A percentile compares a stretch with the other conserved stretches of the same genome.
phyloP scores from a whole-genome alignment of 768 basidiomycete genomes.

The Chalciporus sphaerocephalus region DNA sequence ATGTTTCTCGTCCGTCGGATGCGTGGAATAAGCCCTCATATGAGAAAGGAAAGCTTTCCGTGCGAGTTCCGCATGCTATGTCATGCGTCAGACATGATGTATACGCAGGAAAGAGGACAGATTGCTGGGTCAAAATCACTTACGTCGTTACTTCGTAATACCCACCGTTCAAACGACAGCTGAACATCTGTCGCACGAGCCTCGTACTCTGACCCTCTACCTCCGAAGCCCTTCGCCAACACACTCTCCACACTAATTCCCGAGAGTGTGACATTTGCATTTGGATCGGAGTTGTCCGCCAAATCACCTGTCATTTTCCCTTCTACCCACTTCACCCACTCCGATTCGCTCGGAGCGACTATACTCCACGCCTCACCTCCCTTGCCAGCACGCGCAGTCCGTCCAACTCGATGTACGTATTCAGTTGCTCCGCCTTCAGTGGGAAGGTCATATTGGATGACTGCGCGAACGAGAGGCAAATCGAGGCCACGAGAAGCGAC shows the following conservation, averaged over 20 bases:
- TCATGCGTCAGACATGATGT: neutral
- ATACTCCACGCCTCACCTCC: conserved; percentile 96
- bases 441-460: conserved; percentile 94
- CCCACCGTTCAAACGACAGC: conserved; percentile 93
- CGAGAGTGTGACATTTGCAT: conserved; percentile 47
- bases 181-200: conserved; percentile 93
- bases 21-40: conserved; percentile 95
- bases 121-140: conserved; percentile 21
- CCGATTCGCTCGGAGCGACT: conserved; percentile 78
- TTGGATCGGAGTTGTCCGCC: conserved; percentile 25
- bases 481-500: conserved; percentile 98
- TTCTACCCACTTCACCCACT: conserved; percentile 91
- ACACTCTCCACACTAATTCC: conserved; percentile 66
- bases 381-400: conserved; percentile 93
- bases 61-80: conserved; percentile 71
- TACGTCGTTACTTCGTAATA: conserved; percentile 67
- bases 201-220: conserved; percentile 76
- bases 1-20: conserved; percentile 91
- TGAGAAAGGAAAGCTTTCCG: conserved; percentile 87
- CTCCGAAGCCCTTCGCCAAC: conserved; percentile 80
- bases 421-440: conserved; percentile 96
- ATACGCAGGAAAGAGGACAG: neutral
- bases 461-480: conserved; percentile 87
- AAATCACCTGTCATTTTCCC: conserved; percentile 65
- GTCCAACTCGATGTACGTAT: conserved; percentile 94